Evolutionary conservation across 2,329 filamentous ascomycete genomes (phyloP).

Genomic region (Colletotrichum musae): DNA sequence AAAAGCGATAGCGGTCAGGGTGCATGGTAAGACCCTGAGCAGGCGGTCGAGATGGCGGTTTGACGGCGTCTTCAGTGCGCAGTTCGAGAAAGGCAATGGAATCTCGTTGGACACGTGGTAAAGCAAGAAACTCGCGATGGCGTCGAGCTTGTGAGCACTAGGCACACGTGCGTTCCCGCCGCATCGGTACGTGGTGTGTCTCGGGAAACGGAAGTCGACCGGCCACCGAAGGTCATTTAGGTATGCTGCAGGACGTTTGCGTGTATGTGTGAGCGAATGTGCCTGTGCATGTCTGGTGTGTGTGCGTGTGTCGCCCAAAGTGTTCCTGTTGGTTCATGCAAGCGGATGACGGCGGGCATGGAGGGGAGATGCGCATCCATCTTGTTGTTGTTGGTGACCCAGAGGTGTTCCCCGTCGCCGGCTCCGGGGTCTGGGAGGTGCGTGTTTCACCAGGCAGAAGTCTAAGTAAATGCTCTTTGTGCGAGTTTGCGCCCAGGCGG

Average conservation of each 20-base stretch:
- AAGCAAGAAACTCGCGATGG: not conserved
- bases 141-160: constrained; percentile 8
- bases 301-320: not conserved
- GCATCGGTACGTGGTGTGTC: not conserved
- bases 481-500: not conserved
- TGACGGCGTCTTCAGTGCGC: not conserved
- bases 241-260: not conserved
- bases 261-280: not conserved
- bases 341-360: not conserved
- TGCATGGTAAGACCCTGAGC: not conserved
- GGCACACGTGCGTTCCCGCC: not conserved
- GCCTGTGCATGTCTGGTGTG: not conserved
- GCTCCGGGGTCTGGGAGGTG: not conserved
- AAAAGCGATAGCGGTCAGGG: not conserved
- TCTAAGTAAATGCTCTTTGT: constrained; percentile 19
- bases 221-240: not conserved
- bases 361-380: not conserved
- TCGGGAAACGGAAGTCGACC: constrained; percentile 1
- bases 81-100: constrained; percentile 9
- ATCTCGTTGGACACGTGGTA: constrained; percentile 17
- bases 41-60: no score
- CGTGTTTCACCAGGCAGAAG: constrained; percentile 25
- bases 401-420: constrained; percentile 2
- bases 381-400: not conserved
- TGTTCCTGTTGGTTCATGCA: constrained; percentile 1